Percentiles rank a stretch among this genome's conserved stretches.
These are phyloP conservation scores for Fallopia convolvulus DNA, from an alignment of 148 eudicot genomes.

Conservation along the genomic window DNA sequence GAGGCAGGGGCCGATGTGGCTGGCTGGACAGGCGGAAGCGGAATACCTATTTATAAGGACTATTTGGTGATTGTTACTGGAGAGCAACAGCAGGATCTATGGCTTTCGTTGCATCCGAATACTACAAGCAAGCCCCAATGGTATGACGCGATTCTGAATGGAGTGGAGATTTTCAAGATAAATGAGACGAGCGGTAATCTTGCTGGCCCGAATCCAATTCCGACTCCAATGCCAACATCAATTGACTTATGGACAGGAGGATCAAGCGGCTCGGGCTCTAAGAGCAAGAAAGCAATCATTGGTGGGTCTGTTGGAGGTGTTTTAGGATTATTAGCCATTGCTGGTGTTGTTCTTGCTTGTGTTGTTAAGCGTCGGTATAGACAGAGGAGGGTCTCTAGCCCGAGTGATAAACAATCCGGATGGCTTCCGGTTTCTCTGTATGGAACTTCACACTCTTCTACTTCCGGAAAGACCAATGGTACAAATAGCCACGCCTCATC, in stretches of 20 bases:
- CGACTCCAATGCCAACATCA: constrained; percentile 4
- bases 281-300: constrained; percentile 9
- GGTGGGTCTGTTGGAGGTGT: constrained; percentile 24
- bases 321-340: background rate
- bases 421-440: constrained; percentile 18
- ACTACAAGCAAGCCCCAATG: background rate
- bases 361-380: constrained; percentile 5
- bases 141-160: constrained; percentile 15
- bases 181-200: constrained; percentile 15
- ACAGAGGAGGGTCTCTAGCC: constrained; percentile 8
- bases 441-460: constrained; percentile 15
- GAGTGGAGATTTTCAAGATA: constrained; percentile 23
- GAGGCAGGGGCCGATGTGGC: constrained; percentile 6
- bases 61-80: constrained; percentile 12
- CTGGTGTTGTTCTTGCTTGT: constrained; percentile 16
- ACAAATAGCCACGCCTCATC: constrained; percentile 19
- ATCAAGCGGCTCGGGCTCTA: background rate
- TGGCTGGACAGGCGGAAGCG: constrained; percentile 1
- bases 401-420: constrained; percentile 14
- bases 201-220: constrained; percentile 20
- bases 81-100: constrained; percentile 9
- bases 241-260: constrained; percentile 17
- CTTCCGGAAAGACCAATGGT: constrained; percentile 25
- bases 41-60: constrained; percentile 8
- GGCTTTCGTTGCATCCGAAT: constrained; percentile 15